These are phyloP conservation scores for Fusarium metavorans DNA, from an alignment of 2,329 filamentous ascomycete species.

Conservation along the genomic window DNA sequence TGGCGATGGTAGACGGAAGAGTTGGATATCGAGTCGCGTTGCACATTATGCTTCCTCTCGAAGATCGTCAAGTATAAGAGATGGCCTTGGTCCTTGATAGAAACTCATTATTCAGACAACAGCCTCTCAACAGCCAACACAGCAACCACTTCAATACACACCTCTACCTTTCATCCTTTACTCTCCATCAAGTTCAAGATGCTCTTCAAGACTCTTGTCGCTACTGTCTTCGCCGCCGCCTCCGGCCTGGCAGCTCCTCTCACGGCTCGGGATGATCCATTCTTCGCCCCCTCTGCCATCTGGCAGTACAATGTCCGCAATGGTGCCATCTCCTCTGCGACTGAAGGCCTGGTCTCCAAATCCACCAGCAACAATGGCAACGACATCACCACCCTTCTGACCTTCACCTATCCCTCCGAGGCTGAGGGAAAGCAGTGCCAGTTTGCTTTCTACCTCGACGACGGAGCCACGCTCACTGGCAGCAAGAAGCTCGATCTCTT, in stretches of 20 bases:
- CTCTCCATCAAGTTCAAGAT: conserved; percentile 23
- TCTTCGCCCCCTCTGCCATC: conserved; percentile 38
- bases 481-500: conserved; percentile 46
- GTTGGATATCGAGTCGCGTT: not conserved
- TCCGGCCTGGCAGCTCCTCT: conserved; percentile 38
- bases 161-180: not conserved
- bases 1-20: not conserved
- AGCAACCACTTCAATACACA: not conserved
- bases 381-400: conserved; percentile 46
- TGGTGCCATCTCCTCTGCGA: conserved; percentile 37
- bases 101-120: not conserved
- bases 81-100: not conserved
- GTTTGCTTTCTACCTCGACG: conserved; percentile 43
- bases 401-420: conserved; percentile 43
- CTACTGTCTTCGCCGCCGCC: conserved; percentile 32
- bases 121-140: not conserved
- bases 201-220: conserved; percentile 39
- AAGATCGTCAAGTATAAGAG: conserved; percentile 10
- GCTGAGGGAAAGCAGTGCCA: conserved; percentile 41
- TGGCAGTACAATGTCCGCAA: conserved; percentile 40
- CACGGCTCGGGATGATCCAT: conserved; percentile 16
- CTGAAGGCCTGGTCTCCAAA: conserved; percentile 33
- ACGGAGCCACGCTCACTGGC: conserved; percentile 30
- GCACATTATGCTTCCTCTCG: not conserved
- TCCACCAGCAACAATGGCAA: conserved; percentile 37